Evolutionary conservation across 768 basidiomycete genomes (phyloP).

Genomic region (Pisolithus microcarpus): DNA sequence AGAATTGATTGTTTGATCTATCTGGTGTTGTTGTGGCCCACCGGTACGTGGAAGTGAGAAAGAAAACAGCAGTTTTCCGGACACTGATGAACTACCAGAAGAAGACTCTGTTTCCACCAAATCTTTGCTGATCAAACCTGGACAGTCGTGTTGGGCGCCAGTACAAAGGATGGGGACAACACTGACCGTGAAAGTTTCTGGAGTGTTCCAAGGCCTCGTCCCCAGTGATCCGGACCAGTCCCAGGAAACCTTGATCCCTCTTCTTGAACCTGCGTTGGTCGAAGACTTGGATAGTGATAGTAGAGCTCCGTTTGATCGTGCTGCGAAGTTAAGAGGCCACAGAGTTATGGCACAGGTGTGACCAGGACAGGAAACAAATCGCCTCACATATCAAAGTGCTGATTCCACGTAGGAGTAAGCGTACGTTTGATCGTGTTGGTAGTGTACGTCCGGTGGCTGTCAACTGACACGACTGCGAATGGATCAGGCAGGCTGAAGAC

Average conservation of each 20-base stretch:
- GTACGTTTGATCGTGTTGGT: conserved; percentile 65
- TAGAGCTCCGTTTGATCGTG: conserved; percentile 64
- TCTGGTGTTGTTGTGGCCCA: conserved; percentile 12
- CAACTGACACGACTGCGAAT: conserved; percentile 82
- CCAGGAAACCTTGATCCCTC: conserved; percentile 75
- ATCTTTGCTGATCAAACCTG: conserved; percentile 52
- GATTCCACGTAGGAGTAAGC: conserved; percentile 74
- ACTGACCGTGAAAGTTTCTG: conserved; percentile 37
- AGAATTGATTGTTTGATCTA: conserved; percentile 11
- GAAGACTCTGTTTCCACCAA: conserved; percentile 20
- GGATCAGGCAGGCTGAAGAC: conserved; percentile 80
- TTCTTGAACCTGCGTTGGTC: conserved; percentile 86
- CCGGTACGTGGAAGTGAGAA: conserved; percentile 37
- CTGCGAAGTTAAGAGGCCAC: conserved; percentile 28
- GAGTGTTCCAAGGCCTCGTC: conserved; percentile 48
- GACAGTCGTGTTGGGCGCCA: conserved; percentile 1
- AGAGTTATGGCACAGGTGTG: conserved; percentile 3
- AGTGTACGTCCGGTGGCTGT: conserved; percentile 75
- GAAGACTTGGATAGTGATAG: conserved; percentile 80
- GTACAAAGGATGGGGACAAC: not conserved
- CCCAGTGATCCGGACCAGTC: conserved; percentile 49
- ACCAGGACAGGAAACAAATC: conserved; percentile 8
- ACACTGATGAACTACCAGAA: conserved; percentile 42
- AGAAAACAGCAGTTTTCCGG: conserved; percentile 73
- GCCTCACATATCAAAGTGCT: conserved; percentile 76